phyloP scores from a whole-genome alignment of 1,284 basidiomycete genomes.

The Vanrija humicola region DNA sequence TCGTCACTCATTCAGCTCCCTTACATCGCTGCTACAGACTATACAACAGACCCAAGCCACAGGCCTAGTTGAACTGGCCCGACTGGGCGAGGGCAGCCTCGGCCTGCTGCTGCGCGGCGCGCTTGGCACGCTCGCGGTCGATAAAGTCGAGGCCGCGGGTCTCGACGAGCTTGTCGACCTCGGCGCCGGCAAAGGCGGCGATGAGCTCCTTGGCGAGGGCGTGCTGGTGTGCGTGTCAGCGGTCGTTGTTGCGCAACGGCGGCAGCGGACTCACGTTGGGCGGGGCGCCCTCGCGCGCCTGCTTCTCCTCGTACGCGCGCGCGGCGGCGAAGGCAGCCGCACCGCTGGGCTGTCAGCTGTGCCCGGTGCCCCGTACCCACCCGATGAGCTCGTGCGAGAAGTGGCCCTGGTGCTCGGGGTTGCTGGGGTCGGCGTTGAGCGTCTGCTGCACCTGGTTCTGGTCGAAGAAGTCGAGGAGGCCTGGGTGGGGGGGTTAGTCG shows the following conservation, averaged over 20 bases:
- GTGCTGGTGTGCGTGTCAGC: constrained; percentile 13
- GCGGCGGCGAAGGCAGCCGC: constrained; percentile 44
- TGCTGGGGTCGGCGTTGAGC: constrained; percentile 33
- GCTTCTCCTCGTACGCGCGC: constrained; percentile 45
- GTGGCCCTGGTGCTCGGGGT: constrained; percentile 36
- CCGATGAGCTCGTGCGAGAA: constrained; percentile 44
- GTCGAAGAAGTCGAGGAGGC: constrained; percentile 10
- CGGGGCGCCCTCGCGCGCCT: constrained; percentile 36
- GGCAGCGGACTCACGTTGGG: constrained; percentile 5
- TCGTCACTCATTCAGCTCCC: too few species aligned
- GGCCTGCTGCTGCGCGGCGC: constrained; percentile 31
- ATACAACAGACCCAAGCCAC: too few species aligned
- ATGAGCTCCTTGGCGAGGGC: constrained; percentile 45
- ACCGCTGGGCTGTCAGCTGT: constrained; percentile 20
- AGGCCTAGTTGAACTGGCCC: constrained; percentile 23
- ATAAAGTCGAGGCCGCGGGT: constrained; percentile 43
- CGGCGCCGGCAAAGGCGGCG: constrained; percentile 46
- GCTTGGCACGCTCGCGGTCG: constrained; percentile 44
- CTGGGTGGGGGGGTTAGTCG: constrained; percentile 1
- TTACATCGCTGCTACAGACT: too few species aligned
- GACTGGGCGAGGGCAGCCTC: constrained; percentile 35
- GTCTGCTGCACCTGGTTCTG: constrained; percentile 4
- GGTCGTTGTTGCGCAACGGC: too few species aligned
- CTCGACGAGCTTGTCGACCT: constrained; percentile 48
- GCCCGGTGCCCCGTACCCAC: constrained; percentile 13